Base-by-base conservation (phyloP, 2,329 filamentous ascomycete species). In the Aurifilum marmelostoma region DNA sequence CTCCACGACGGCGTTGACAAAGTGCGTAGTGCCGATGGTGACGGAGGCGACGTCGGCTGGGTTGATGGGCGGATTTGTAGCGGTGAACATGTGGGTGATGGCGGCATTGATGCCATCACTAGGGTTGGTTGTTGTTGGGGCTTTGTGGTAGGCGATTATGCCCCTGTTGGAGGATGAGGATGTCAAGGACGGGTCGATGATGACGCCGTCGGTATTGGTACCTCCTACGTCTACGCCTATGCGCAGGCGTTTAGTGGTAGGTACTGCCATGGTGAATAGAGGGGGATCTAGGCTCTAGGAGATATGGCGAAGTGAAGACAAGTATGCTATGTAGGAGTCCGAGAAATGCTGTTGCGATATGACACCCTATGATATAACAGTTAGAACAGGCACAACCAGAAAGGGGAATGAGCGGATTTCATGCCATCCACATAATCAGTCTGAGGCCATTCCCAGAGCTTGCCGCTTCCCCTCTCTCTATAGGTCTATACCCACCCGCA, bases 131-230 rank as follows among this genome's bases (percentile, higher is more conserved):
- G 72, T 72, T 0, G 73, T 74, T 1, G 72, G 72, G 11, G 73
- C 65, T 65, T 75, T 75, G 59, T 69, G 63, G 11, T 54, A 67
- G 9, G 71, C 66, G 16, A 74, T 58, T 41, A 74, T 67, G 60
- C 71, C 72, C 18, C 66, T 63, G 78, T 80, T 71, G 82, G 82
- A 73, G 27, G 63, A 52, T 4, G 34, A 34, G 12, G 5, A 62
- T 2, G 67, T 65, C 75, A 76, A 71, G 62, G 56, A 71, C 12
- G 72, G 70, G 62, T 76, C 74, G 32, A 76, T 69, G 39, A 74
- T 69, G 18, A 76, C 74, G 47, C 73, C 74, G 70, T 77, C 75
- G 63, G 72, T 77, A 67, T 72, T 72, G 41, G 58, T 73, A 47
- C 62, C 67, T 21, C 63, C 66, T 29, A 67, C 65, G 41, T 66